phyloP scores from a whole-genome alignment of 2,329 filamentous ascomycete species.

The Pseudogymnoascus sp. region DNA sequence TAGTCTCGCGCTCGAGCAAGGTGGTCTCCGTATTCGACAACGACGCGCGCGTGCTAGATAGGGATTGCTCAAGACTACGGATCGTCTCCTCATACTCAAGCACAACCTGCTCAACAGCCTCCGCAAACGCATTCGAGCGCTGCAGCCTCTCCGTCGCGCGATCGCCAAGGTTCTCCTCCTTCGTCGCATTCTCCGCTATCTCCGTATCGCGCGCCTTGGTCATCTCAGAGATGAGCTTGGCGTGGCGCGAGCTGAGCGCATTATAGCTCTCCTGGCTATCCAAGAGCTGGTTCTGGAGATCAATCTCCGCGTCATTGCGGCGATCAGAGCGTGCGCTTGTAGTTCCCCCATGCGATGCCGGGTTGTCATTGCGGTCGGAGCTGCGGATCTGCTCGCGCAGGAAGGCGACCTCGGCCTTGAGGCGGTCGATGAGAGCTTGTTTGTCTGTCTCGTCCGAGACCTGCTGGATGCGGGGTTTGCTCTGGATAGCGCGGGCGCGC shows the following conservation, averaged over 20 bases:
- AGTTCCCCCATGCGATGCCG: slow-evolving; percentile 37
- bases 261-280: slow-evolving; percentile 94
- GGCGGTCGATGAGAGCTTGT: slow-evolving; percentile 82
- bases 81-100: slow-evolving; percentile 99
- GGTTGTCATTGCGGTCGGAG: slow-evolving; percentile 51
- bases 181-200: slow-evolving; percentile 48
- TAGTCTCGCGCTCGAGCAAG: slow-evolving; percentile 87
- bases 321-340: slow-evolving; percentile 69
- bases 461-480: slow-evolving; percentile 93
- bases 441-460: slow-evolving; percentile 84
- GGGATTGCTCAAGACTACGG: slow-evolving; percentile 81
- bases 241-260: slow-evolving; percentile 82
- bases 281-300: slow-evolving; percentile 87
- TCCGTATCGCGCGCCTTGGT: slow-evolving; percentile 74
- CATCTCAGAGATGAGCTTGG: slow-evolving; percentile 91
- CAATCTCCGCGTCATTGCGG: slow-evolving; percentile 74
- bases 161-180: slow-evolving; percentile 61
- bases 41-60: slow-evolving; percentile 79
- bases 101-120: slow-evolving; percentile 92
- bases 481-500: slow-evolving; percentile 90
- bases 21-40: slow-evolving; percentile 79
- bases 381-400: slow-evolving; percentile 87
- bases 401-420: slow-evolving; percentile 90
- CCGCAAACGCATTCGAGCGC: slow-evolving; percentile 89
- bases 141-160: slow-evolving; percentile 82